Percentiles rank a stretch among this genome's conserved stretches.
phyloP scores from a whole-genome alignment of 768 basidiomycete genomes.

The Naganishia vishniacii region DNA sequence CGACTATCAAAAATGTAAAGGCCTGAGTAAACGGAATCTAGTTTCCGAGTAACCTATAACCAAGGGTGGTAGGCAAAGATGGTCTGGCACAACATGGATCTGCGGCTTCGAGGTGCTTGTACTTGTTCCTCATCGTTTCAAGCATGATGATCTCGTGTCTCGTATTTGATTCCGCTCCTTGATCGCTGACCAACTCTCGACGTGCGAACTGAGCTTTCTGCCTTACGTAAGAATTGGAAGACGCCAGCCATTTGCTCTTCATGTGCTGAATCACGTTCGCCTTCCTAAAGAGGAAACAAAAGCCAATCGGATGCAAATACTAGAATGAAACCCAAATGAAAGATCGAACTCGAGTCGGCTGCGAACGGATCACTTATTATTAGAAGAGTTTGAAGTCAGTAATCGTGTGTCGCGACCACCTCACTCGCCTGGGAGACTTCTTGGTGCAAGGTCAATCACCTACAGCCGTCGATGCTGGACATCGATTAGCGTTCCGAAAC shows the following conservation, averaged over 20 bases:
- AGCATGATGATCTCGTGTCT: neutral
- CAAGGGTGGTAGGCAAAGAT: no score
- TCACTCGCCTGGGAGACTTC: no score
- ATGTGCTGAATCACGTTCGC: neutral
- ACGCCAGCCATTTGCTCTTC: constrained; percentile 12
- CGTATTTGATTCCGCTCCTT: neutral
- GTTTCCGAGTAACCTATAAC: no score
- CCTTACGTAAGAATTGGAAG: constrained; percentile 2
- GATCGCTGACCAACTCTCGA: constrained; percentile 9
- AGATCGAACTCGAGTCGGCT: no score
- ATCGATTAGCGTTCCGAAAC: neutral
- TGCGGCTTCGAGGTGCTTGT: neutral
- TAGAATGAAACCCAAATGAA: neutral
- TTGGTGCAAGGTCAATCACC: neutral
- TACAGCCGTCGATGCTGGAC: constrained; percentile 10
- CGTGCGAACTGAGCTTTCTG: no score
- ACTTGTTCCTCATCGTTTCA: neutral
- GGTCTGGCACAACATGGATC: no score
- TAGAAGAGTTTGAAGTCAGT: no score
- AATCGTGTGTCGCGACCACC: no score
- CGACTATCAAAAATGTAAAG: no score
- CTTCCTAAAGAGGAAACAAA: neutral
- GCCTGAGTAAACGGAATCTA: no score
- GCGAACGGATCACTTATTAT: no score
- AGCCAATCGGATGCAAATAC: neutral